Evolutionary conservation across 495 filamentous ascomycete species (phyloP), one percentile per base, ranked within the genome.

Genomic region (Penicillium arizonense): DNA sequence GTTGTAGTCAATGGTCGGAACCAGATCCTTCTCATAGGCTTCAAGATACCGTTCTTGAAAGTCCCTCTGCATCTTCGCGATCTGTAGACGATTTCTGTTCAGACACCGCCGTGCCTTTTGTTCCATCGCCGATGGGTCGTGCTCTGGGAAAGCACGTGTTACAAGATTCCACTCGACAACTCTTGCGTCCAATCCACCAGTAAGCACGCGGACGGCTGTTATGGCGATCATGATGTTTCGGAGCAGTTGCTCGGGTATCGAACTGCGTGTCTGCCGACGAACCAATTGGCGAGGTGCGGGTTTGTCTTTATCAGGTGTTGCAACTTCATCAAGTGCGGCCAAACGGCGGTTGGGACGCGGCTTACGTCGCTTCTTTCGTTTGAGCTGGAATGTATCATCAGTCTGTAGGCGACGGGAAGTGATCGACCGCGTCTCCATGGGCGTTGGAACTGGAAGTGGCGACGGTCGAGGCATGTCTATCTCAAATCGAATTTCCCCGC

Each of bases 91-190:
- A 41, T 85, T 80, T 50, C 81, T 83, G 41, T 73, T 79, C 11
- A 80, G 76, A 10, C 87, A 67, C 6, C 56, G 70, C 26, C 71
- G 74, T 80, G 87, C 94, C 35, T 79, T 76, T 16, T 82, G 81
- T 43, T 80, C 74, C 8, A 96, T 69, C 35, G 75, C 76, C 36
- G 69, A 74, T 16, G 76, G 68, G 56, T 80, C 79, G 47, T 77
- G 79, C n/a, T 79, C 72, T 11, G 85, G 84, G 57, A 92, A 89
- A 26, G 84, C 73, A 40, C 79, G 78, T 21, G 77, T 55, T 18
- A 96, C 78, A 36, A 95, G 65, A 5, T 81, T 77, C 86, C 92
- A 96, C 55, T 96, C 87, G 24, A 91, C 73, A 1, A 77, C 68
- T 43, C 75, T 76, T 7, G 61, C 69, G 37, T 89, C 84, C 9